Percentiles rank a stretch among this genome's conserved stretches.
Conservation (phyloP, 805 yeast genomes). For the Yarrowia sp. region DNA sequence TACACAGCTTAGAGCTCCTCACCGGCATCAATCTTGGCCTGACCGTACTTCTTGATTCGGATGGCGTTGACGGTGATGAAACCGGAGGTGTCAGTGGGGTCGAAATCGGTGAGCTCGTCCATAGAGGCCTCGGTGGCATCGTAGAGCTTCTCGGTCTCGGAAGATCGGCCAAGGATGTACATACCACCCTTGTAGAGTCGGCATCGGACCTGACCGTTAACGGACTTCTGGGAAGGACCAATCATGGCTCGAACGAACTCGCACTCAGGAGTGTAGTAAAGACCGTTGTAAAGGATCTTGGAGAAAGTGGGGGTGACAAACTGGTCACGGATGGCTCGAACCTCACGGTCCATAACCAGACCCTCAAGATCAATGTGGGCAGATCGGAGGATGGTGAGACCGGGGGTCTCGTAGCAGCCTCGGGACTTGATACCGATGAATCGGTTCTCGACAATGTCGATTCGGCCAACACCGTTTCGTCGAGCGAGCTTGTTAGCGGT, state of each 20-base stretch:
- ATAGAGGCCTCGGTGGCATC: constrained; percentile 98
- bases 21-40: constrained; percentile 81
- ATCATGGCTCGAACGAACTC: constrained; percentile 80
- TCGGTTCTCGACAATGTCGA: constrained; percentile 98
- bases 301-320: constrained; percentile 93
- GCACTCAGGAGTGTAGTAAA: constrained; percentile 97
- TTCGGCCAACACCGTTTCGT: constrained; percentile 99
- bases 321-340: constrained; percentile 91
- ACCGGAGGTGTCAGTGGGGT: constrained; percentile 95
- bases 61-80: constrained; percentile 97
- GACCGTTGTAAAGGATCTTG: constrained; percentile 89
- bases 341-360: constrained; percentile 94
- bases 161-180: constrained; percentile 85
- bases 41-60: constrained; percentile 97
- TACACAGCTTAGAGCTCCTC: constrained; percentile 38
- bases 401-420: constrained; percentile 99
- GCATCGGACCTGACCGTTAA: constrained; percentile 94
- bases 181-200: constrained; percentile 88
- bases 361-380: constrained; percentile 98
- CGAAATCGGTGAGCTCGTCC: constrained; percentile 98
- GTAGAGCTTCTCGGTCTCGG: constrained; percentile 92
- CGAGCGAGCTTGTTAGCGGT: constrained; percentile 94
- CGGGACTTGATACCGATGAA: constrained; percentile 98
- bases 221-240: constrained; percentile 89
- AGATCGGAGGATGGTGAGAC: constrained; percentile 86